phyloP scores from a whole-genome alignment of 2,329 filamentous ascomycete species.

The Fonsecaea nubica region DNA sequence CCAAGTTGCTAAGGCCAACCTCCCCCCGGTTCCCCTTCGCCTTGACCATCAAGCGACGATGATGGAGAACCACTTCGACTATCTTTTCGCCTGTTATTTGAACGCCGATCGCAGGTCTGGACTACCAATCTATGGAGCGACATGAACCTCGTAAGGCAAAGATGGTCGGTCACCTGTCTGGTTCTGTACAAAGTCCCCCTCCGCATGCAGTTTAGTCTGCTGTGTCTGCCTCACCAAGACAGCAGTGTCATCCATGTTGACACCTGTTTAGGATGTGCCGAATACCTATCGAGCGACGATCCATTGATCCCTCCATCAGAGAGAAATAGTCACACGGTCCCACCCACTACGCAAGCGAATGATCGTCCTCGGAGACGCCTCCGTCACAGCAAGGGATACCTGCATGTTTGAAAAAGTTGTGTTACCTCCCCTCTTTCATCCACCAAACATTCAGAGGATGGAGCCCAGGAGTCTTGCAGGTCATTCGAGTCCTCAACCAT shows the following conservation, averaged over 20 bases:
- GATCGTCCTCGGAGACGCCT: constrained; percentile 6
- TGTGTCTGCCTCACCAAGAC: not conserved
- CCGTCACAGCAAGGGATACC: not conserved
- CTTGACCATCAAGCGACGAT: not conserved
- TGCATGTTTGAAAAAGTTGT: not conserved
- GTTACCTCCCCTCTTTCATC: not conserved
- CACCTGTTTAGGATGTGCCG: constrained; percentile 11
- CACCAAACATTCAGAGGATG: not conserved
- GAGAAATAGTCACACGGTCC: not conserved
- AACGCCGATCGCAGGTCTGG: constrained; percentile 6
- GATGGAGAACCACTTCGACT: constrained; percentile 5
- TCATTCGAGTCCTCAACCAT: not conserved
- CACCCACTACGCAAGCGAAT: not conserved
- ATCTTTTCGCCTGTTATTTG: constrained; percentile 10
- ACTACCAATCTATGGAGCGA: not conserved
- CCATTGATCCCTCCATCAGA: not conserved
- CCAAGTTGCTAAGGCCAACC: not conserved
- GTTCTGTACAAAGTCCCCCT: not conserved
- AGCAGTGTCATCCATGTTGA: constrained; percentile 1
- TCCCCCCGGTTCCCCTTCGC: not conserved
- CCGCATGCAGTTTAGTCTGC: not conserved
- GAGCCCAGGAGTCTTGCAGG: not conserved
- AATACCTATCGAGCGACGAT: constrained; percentile 3
- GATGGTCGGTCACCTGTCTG: not conserved
- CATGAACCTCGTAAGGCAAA: not conserved